Evolutionary conservation across 352 stramenopile genomes (phyloP), one percentile per base, ranked within the genome.

Genomic region (Albugo laibachii): DNA sequence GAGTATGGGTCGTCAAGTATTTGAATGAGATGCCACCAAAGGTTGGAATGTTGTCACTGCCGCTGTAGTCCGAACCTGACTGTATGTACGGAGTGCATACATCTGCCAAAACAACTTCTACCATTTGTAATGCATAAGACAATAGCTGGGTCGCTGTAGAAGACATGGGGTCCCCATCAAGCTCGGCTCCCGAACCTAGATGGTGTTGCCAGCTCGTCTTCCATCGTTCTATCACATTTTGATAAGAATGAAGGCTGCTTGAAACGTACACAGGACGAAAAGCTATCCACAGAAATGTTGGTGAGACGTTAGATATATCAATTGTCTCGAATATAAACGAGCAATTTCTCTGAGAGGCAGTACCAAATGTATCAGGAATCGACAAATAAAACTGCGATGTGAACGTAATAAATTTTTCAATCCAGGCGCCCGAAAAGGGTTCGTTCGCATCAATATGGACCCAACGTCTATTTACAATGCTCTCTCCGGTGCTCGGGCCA

Each of bases 321-420:
- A 43, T 43, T 19, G 16, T 43, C 8, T 43, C 38, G 38, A 43
- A 43, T 19, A 43, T 19, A 43, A 43, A 24, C 38, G 38, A 43
- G 3, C 20, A 43, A 19, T 43, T 43, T 8, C 16, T 43, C 16
- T 43, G 38, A 43, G n/a, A n/a, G n/a, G 16, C 38, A 43, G 3
- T 24, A 8, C 16, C 38, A 24, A 43, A 19, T 3, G 38, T 43
- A 24, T 43, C 38, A 24, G 16, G 8, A 43, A 43, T 19, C 8
- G 38, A 24, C 8, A 3, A 8, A 24, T 43, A 43, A 43, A 10
- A 43, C 3, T 43, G 16, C 8, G 38, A 43, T 43, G 16, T 24
- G 8, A 43, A 19, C 16, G 38, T 24, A 8, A 43, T 8, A 24
- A 24, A 24, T 3, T 24, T 8, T 19, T 24, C 38, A 24, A 24